phyloP scores from a whole-genome alignment of 139 green algal species.

The Spirogloea muscicola region DNA sequence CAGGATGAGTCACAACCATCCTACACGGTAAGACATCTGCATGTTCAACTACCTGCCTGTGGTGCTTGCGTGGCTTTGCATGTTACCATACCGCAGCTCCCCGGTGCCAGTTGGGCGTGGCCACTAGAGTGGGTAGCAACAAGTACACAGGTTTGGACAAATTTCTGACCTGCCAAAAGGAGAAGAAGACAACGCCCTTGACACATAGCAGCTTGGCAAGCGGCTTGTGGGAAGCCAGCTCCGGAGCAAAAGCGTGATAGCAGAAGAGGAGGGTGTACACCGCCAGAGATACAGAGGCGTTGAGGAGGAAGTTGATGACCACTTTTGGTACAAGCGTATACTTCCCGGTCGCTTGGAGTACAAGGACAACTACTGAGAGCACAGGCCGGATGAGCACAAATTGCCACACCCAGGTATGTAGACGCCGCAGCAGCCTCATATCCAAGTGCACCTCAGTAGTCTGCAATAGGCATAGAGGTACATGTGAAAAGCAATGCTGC shows the following conservation, averaged over 20 bases:
- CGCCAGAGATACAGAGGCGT: slow-evolving; percentile 76
- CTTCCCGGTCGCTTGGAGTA: not conserved
- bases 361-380: not conserved
- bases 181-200: slow-evolving; percentile 93
- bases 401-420: not conserved
- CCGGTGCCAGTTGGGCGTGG: no score
- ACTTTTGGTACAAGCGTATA: slow-evolving; percentile 22
- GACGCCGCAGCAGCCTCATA: not conserved
- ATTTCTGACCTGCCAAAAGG: slow-evolving; percentile 91
- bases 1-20: no score
- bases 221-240: slow-evolving; percentile 86
- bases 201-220: slow-evolving; percentile 93
- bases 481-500: no score
- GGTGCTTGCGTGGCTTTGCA: no score
- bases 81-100: no score
- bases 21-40: no score
- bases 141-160: no score
- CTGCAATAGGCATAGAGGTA: no score
- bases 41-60: no score
- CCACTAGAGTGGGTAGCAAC: no score
- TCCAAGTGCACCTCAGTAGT: no score
- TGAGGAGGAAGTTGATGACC: slow-evolving; percentile 64
- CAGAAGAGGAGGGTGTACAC: slow-evolving; percentile 93
- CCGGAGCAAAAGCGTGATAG: slow-evolving; percentile 74
- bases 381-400: slow-evolving; percentile 20